Base-by-base conservation (phyloP, 2,329 filamentous ascomycete genomes). In the Pseudodiploospora longispora region DNA sequence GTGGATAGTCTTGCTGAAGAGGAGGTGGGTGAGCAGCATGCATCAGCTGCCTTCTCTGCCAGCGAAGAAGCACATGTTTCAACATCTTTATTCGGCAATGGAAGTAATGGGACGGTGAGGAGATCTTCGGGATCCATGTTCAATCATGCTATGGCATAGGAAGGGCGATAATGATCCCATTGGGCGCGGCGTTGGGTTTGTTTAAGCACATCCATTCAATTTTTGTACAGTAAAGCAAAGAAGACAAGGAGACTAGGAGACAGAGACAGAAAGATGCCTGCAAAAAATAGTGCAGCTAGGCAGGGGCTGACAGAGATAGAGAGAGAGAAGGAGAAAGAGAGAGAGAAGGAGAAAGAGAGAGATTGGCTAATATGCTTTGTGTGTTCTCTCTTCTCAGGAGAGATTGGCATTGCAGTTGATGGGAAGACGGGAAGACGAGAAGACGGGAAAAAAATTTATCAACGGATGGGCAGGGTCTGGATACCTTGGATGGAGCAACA, bases 1-100 rank as follows among this genome's bases (percentile, higher is more conserved):
- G 52, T 67, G 27, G 56, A 62, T 39, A 55, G 50, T 30, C 49
- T 59, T 7, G 50, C 58, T 38, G 66, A 68, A 35, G 57, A 61
- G 29, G 55, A 50, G 19, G 19, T 19, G 19, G 19, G 19, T 19
- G 19, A 19, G 19, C 19, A 19, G 19, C 19, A 19, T 19, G 19
- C 19, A 27, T 62, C 59, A 6, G 47, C 43, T 37, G 45, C 41
- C 9, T 54, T 49, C 28, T 44, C 27, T 6, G 34, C 44, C 4
- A 32, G 40, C 7, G 44, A 43, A 10, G 36, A 48, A 12, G 27
- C 30, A 19, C 9, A 9, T 34, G 32, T 9, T 9, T 12, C 32
- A 12, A 34, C 12, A 12, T 34, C 32, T 12, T 12, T 34, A 12
- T 34, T 34, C 32, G 32, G 8, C 12, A 12, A 9, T 34, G 32